Conservation (phyloP, 176 grass and related monocot genomes). For the Chloris gayana region DNA sequence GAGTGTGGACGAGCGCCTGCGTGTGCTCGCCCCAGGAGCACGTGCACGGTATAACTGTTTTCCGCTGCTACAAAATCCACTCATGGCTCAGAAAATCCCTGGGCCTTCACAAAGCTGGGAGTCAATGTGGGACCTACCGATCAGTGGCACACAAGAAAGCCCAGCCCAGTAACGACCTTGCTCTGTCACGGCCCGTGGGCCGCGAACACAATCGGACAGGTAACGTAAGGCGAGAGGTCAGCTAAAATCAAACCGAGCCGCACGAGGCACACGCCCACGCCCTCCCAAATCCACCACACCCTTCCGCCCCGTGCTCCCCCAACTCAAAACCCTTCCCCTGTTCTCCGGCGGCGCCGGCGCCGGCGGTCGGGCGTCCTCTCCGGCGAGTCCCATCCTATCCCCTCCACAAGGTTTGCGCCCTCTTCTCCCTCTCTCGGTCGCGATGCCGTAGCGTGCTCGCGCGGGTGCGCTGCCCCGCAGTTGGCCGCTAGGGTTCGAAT, state of each 20-base stretch:
- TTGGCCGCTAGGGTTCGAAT: neutral
- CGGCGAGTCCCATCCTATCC: conserved; percentile 2
- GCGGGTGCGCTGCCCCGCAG: neutral
- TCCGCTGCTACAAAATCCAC: neutral
- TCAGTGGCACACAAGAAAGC: neutral
- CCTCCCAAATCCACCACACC: neutral
- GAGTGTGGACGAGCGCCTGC: neutral
- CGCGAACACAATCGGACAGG: neutral
- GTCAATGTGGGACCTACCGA: neutral
- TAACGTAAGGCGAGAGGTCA: neutral
- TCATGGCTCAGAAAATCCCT: neutral
- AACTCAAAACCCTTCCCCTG: conserved; percentile 48
- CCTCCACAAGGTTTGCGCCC: conserved; percentile 13
- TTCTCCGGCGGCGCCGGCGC: neutral
- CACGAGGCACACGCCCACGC: conserved; percentile 22
- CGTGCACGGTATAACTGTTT: neutral
- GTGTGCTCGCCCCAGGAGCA: neutral
- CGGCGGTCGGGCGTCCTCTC: conserved; percentile 26
- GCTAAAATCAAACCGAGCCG: conserved; percentile 25
- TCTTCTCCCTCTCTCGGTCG: neutral
- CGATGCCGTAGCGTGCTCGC: neutral
- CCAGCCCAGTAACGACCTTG: neutral
- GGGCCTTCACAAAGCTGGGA: neutral
- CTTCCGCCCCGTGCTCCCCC: conserved; percentile 33
- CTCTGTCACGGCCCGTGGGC: neutral